A percentile compares a stretch with the other conserved stretches of the same genome.
Evolutionary conservation across 129 eudicot species (phyloP).

Genomic region (Oenanthe sinensis): DNA sequence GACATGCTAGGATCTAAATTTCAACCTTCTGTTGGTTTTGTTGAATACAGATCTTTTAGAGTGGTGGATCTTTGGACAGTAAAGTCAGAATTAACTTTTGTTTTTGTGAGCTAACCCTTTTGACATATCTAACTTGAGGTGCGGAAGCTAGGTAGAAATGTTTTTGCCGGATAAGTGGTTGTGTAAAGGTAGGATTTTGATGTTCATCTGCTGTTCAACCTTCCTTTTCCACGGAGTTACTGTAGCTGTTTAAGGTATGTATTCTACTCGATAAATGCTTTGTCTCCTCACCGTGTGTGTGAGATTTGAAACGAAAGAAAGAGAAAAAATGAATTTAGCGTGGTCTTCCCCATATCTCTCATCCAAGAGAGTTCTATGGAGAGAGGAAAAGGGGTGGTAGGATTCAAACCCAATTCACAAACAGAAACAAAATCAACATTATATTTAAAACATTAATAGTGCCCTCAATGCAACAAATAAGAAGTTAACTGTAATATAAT

Average conservation of each 20-base stretch:
- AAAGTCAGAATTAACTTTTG: conserved; percentile 34
- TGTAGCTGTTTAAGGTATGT: conserved; percentile 43
- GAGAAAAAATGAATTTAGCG: background rate
- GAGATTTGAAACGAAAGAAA: background rate
- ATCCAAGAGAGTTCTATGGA: background rate
- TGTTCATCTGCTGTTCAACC: conserved; percentile 31
- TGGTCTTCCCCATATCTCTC: background rate
- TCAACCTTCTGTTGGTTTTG: conserved; percentile 40
- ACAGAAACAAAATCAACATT: background rate
- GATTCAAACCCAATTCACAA: background rate
- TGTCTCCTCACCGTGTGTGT: background rate
- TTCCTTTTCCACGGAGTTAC: background rate
- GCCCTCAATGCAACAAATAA: background rate
- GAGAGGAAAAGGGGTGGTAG: background rate
- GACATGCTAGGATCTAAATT: conserved; percentile 39
- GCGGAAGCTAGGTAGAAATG: conserved; percentile 29
- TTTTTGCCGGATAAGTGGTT: conserved; percentile 27
- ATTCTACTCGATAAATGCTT: conserved; percentile 12
- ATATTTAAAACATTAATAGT: background rate
- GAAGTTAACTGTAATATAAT: background rate
- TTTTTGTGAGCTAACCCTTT: conserved; percentile 54
- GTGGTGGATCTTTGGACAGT: conserved; percentile 47
- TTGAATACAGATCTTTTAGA: conserved; percentile 53
- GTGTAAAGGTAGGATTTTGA: conserved; percentile 25
- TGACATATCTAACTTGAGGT: conserved; percentile 40